Evolutionary conservation across 306 rosid species (phyloP).

Genomic region (Begonia fuchsioides): DNA sequence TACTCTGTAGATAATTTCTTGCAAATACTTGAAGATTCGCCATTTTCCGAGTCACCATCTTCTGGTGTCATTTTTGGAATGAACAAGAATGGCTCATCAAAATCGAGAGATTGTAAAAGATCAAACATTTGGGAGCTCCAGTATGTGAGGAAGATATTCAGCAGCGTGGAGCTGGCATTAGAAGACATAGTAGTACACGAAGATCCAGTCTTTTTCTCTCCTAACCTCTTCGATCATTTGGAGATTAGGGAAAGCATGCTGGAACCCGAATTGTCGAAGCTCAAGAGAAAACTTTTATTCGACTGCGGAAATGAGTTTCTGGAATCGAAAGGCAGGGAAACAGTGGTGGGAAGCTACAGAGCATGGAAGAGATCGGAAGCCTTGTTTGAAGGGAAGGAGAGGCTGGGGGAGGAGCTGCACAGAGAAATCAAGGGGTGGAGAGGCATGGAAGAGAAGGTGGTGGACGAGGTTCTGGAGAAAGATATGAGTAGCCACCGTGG

Average conservation of each 20-base stretch:
- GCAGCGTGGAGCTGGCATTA: constrained; percentile 28
- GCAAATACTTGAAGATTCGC: constrained; percentile 17
- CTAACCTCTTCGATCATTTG: constrained; percentile 40
- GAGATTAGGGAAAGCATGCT: constrained; percentile 24
- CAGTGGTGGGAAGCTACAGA: constrained; percentile 35
- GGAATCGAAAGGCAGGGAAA: constrained; percentile 25
- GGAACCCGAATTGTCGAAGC: constrained; percentile 26
- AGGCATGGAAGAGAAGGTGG: constrained; percentile 45
- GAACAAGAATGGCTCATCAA: constrained; percentile 10
- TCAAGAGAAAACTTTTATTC: constrained; percentile 42
- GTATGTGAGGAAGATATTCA: constrained; percentile 39
- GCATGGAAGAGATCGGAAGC: constrained; percentile 30
- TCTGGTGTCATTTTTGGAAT: constrained; percentile 17
- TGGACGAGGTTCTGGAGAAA: constrained; percentile 59
- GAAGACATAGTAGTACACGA: constrained; percentile 39
- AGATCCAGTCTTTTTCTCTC: constrained; percentile 21
- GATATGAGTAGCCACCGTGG: constrained; percentile 70
- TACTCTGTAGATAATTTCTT: constrained; percentile 21
- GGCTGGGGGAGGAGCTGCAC: constrained; percentile 45
- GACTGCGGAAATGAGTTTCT: constrained; percentile 47
- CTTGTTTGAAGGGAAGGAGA: constrained; percentile 24
- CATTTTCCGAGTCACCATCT: constrained; percentile 26
- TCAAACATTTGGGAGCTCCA: constrained; percentile 47
- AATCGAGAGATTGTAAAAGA: constrained; percentile 15
- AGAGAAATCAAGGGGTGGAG: constrained; percentile 42